Conservation (phyloP, 202 grass and related monocot genomes). For the Panicum hallii region DNA sequence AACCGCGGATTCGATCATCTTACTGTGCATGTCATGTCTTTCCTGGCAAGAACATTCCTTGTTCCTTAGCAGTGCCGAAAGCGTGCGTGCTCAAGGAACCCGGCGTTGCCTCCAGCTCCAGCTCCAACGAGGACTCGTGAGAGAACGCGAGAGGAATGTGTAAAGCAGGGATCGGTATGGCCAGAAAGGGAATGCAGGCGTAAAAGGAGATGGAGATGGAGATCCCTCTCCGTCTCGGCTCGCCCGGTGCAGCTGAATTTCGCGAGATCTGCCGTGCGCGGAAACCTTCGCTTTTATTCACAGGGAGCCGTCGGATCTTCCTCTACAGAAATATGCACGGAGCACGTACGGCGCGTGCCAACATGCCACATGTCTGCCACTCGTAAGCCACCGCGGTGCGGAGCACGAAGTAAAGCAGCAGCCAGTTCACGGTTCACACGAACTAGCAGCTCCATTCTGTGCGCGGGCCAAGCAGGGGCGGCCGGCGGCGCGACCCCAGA, state of each 20-base stretch:
- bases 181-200: neutral
- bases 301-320: neutral
- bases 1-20: conserved; percentile 6
- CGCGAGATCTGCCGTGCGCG: neutral
- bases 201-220: neutral
- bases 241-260: neutral
- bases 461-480: neutral
- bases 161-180: neutral
- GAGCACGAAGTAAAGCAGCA: neutral
- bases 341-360: neutral
- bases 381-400: neutral
- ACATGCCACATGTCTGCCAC: neutral
- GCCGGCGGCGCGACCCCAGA: neutral
- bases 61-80: conserved; percentile 17
- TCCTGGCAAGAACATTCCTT: neutral
- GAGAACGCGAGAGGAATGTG: neutral
- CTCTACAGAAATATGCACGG: neutral
- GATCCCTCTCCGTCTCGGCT: neutral
- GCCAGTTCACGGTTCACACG: neutral
- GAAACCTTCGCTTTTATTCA: neutral
- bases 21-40: no score
- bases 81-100: neutral
- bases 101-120: neutral
- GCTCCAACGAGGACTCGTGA: neutral
- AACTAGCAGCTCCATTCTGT: neutral